Base-by-base conservation (phyloP, 257 asterid species). In the Thymus mandschuricus region DNA sequence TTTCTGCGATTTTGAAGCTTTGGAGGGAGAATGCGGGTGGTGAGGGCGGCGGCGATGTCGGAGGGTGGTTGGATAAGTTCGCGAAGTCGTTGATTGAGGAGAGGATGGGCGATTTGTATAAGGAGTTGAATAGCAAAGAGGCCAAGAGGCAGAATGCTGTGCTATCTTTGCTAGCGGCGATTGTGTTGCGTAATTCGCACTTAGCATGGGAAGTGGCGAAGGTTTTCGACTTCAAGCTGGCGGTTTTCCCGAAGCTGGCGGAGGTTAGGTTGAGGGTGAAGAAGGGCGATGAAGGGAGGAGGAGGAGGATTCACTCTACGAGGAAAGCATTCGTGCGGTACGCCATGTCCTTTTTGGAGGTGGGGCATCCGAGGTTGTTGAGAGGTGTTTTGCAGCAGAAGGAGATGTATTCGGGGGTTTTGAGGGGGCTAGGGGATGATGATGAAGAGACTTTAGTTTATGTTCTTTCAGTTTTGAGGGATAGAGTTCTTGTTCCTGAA, bases 401-500 rank as follows among this genome's bases (percentile, higher is more conserved):
- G 86, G 96, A 83, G 77, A 89, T 94, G 97, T 93, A 87, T 77
- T 91, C 91, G 0, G 97, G 97, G 52, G 96, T 91, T 50, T 81
- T 93, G 81, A 83, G 96, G 57, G 97, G 97, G 35, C 71, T 93
- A 67, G 98, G 91, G 69, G 80, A 79, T 68, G 98, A 93, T 75
- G 97, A 86, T 21, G 97, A 87, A 46, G 95, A 87, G 78, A 88
- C 89, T 27, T 83, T 81, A 58, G 81, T 80, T 52, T 72, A 81
- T 77, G 77, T 89, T 65, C 77, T 94, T 44, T 76, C 86, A 8
- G 77, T 81, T 49, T 79, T 94, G 73, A 79, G 87, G 1, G 94
- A 91, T 64, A 84, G 77, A 70, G 89, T 94, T 72, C 96, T 94
- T 27, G 88, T 83, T 60, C 85, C 83, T 0, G 96, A 86, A 61